Evolutionary conservation across 192 early-diverging fungal genomes (phyloP), one percentile per base, ranked within the genome.

Genomic region (Linnemannia schmuckeri): DNA sequence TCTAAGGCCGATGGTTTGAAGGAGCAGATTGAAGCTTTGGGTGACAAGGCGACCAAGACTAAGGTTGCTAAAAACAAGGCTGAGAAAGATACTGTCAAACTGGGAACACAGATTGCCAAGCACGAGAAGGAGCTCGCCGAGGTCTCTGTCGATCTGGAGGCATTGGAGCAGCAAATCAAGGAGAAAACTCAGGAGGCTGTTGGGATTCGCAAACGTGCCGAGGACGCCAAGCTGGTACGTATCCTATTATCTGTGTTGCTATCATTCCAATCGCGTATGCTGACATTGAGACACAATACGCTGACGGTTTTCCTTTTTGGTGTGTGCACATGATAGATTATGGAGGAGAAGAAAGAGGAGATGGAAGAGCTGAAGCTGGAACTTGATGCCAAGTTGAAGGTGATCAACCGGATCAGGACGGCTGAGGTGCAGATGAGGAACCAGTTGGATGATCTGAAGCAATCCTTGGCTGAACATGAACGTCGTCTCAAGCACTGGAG

Each of bases 1-100:
- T 92, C 94, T 57, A 95, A 93, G 37, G 96, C 97, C 15, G 96
- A 98, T 72, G 93, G 94, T 22, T 82, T 99, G 57, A 88, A 90
- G 37, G 94, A 97, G 61, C 94, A 95, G 72, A 96, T 99, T 73
- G 94, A 93, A 68, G 87, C 88, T 0, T 78, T 93, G 6, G 92
- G 94, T 71, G 92, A 95, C 33, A 91, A 93, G 74, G 90, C 96
- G 13, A 96, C 95, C 4, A 96, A 96, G 70, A 89, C 93, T 77
- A 91, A 91, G 52, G 95, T 95, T 9, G 91, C 94, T 35, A 95
- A 96, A 71, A 88, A 93, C 42, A 94, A 96, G 55, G 89, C 95
- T 2, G 93, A 94, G 74, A 98, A 97, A 87, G 93, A 94, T 70
- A 88, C 95, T 30, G 83, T 88, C 15, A 97, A 97, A 75, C 80